These are phyloP conservation scores for Phaeosphaeria sp. DNA, from an alignment of 2,329 filamentous ascomycete genomes.

Conservation along the genomic window DNA sequence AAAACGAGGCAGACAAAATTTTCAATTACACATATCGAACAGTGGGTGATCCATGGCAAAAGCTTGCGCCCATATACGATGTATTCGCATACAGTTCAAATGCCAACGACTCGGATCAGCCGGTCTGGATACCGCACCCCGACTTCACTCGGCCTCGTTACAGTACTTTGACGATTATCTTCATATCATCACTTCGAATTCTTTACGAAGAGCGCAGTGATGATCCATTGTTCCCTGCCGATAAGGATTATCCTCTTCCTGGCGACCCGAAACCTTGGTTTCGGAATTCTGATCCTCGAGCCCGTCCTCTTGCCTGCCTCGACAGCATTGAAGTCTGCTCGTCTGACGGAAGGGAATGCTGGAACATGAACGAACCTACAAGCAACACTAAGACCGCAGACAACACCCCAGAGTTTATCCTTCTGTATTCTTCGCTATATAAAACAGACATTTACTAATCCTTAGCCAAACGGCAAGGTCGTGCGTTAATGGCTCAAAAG, in stretches of 20 bases:
- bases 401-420: background rate
- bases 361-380: background rate
- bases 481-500: conserved; percentile 3
- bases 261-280: background rate
- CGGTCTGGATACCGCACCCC: conserved; percentile 1
- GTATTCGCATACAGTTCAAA: conserved; percentile 2
- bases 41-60: conserved; percentile 3
- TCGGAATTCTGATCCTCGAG: conserved; percentile 6
- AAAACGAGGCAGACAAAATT: background rate
- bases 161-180: conserved; percentile 1
- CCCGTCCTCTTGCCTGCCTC: conserved; percentile 5
- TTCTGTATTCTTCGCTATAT: conserved; percentile 2
- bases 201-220: conserved; percentile 2
- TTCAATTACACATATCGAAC: conserved; percentile 7
- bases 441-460: conserved; percentile 4
- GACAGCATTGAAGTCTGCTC: conserved; percentile 4
- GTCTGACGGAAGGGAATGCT: background rate
- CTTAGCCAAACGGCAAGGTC: conserved; percentile 4
- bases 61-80: conserved; percentile 7
- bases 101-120: background rate
- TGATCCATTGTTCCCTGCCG: conserved; percentile 4
- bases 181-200: conserved; percentile 3
- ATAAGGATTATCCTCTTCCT: background rate
- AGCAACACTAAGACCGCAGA: background rate
- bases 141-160: background rate